A percentile compares a stretch with the other conserved stretches of the same genome.
Conservation (phyloP, 1,284 basidiomycete genomes). For the Ceratobasidium sp. region DNA sequence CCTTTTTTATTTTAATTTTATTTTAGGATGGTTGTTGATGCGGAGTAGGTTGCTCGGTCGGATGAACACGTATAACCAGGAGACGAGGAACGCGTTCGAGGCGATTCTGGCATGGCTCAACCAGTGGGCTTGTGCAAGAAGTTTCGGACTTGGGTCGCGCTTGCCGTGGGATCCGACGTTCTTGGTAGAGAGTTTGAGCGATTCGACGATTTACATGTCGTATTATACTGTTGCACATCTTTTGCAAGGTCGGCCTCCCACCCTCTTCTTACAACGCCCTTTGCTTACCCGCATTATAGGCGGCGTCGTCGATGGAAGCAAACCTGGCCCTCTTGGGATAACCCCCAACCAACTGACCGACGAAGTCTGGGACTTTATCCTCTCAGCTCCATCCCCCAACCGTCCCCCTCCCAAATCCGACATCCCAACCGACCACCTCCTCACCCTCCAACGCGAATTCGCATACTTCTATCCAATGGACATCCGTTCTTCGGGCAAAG, state of each 20-base stretch:
- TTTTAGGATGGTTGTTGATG: not conserved
- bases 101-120: constrained; percentile 95
- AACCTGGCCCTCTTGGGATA: constrained; percentile 86
- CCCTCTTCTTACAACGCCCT: not conserved
- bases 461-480: constrained; percentile 99
- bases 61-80: constrained; percentile 91
- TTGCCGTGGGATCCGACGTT: constrained; percentile 98
- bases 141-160: constrained; percentile 95
- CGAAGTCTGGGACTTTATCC: constrained; percentile 96
- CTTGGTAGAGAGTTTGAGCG: constrained; percentile 95
- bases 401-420: constrained; percentile 71
- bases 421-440: constrained; percentile 81
- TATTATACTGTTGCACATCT: constrained; percentile 97
- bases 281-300: constrained; percentile 59
- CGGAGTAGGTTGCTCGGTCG: constrained; percentile 74
- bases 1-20: no score
- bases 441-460: constrained; percentile 91
- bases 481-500: constrained; percentile 98
- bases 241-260: constrained; percentile 83
- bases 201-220: constrained; percentile 99
- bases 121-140: constrained; percentile 98
- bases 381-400: constrained; percentile 82
- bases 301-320: constrained; percentile 81
- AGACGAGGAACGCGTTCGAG: constrained; percentile 94
- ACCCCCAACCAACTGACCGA: constrained; percentile 94